Base-by-base conservation (phyloP, 164 flowering plant genomes). In the Stephania cephalantha region DNA sequence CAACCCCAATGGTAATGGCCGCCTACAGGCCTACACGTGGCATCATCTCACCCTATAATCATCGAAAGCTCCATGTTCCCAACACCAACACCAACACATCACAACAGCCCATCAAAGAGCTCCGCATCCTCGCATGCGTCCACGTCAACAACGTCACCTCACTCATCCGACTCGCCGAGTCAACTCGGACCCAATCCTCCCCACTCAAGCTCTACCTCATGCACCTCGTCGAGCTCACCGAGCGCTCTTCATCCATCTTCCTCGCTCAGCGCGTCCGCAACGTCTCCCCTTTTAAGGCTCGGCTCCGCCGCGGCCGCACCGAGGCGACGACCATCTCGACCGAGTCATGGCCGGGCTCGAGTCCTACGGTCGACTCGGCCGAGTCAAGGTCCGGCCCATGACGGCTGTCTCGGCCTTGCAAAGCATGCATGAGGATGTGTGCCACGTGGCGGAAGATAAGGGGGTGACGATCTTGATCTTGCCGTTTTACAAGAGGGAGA, bases 391-490 rank as follows among this genome's bases (percentile, higher is more conserved):
- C 31, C 84, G 87, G 42, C 83, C 90, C 52, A 77, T 82, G 20
- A 93, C 88, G 0, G 88, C 90, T 7, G 80, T 93, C 9, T 91
- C 98, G 0, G 67, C 90, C 0, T 58, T 89, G 68, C 2, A 87
- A 12, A 87, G 86, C 10, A 91, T 94, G 92, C 94, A 94, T 76
- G 91, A 90, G 84, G 97, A 93, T 61, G 82, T 93, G 0, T 90
- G 92, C 84, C 83, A 83, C 65, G 87, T 85, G 70, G 97, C 91
- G 13, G 88, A 87, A 58, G 80, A 78, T 0, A 91, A 93, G 85
- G 73, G 82, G 76, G 91, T 76, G 44, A 70, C 85, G 5, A 77
- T 91, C 85, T 76, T 91, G 45, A 77, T 93, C 48, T 68, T 93
- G 30, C 97, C 95, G 0, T 91, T 91, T 72, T 94, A 89, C 75